phyloP scores from a whole-genome alignment of 768 basidiomycete genomes.

The Suillus americanus region DNA sequence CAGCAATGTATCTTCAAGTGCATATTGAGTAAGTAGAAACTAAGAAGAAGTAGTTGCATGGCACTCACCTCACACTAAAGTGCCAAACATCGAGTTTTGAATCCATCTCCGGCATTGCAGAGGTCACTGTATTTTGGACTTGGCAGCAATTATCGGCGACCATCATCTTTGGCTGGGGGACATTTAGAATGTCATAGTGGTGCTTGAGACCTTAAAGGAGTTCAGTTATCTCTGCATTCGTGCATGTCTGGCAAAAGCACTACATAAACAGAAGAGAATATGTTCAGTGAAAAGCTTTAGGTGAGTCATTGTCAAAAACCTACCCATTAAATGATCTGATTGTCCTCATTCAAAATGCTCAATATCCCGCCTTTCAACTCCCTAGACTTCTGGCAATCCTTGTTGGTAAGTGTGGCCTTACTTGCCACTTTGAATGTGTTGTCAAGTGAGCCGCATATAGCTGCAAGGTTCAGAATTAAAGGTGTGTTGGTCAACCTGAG shows the following conservation, averaged over 20 bases:
- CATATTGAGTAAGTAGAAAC: too few relatives aligned
- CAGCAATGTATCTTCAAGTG: conserved; percentile 9
- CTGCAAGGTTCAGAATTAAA: too few relatives aligned
- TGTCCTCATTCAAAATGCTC: conserved; percentile 17
- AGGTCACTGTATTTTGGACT: conserved; percentile 6
- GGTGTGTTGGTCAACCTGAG: too few relatives aligned
- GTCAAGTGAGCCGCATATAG: conserved; percentile 10
- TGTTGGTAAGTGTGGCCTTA: conserved; percentile 12
- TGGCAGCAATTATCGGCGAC: conserved; percentile 25
- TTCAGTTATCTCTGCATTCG: conserved; percentile 16
- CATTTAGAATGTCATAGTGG: conserved; percentile 8
- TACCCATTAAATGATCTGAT: conserved; percentile 17
- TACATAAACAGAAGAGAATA: too few relatives aligned
- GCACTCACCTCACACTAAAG: conserved; percentile 17
- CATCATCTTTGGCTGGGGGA: conserved; percentile 13
- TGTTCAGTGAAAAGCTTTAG: too few relatives aligned
- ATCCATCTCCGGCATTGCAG: conserved; percentile 2
- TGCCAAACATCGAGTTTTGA: conserved; percentile 20
- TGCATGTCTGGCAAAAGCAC: conserved; percentile 16
- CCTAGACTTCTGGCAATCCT: not conserved
- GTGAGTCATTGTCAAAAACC: conserved; percentile 5
- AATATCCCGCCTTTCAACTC: conserved; percentile 15
- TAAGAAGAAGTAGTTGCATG: not conserved
- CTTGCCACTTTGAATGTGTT: conserved; percentile 18
- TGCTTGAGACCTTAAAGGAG: conserved; percentile 12